phyloP scores from a whole-genome alignment of 352 stramenopile species.

The Phytophthora multivora region DNA sequence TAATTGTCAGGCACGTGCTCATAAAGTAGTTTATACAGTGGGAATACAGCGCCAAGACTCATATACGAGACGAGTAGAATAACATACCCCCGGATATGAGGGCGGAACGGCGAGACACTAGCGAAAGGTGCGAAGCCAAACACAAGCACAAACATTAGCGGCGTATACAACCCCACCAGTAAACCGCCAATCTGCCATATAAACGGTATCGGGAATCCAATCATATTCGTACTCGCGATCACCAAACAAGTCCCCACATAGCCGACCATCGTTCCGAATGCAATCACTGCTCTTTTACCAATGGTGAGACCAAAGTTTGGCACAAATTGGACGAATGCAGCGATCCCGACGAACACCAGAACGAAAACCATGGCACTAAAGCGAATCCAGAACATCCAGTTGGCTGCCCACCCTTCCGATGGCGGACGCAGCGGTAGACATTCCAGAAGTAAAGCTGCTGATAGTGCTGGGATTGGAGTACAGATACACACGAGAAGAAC shows the following conservation, averaged over 20 bases:
- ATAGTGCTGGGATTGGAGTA: conserved; percentile 11
- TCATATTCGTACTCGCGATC: neutral
- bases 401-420: conserved; percentile 18
- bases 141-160: conserved; percentile 3
- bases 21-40: conserved; percentile 18
- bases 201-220: conserved; percentile 17
- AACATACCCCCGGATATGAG: neutral
- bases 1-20: conserved; percentile 2
- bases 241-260: conserved; percentile 4
- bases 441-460: conserved; percentile 14
- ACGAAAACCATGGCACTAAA: conserved; percentile 13
- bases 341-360: neutral
- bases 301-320: conserved; percentile 6
- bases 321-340: conserved; percentile 3
- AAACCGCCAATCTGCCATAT: conserved; percentile 12
- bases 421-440: conserved; percentile 18
- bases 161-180: conserved; percentile 2
- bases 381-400: conserved; percentile 27
- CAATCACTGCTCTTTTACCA: neutral
- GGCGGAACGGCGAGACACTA: neutral
- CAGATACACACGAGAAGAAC: conserved; percentile 5
- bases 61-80: conserved; percentile 1
- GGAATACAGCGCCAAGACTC: conserved; percentile 7
- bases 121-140: conserved; percentile 7
- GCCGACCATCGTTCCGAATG: neutral